Evolutionary conservation across 805 yeast species (phyloP), one percentile per base, ranked within the genome.

Genomic region (Kodamaea leandrae): DNA sequence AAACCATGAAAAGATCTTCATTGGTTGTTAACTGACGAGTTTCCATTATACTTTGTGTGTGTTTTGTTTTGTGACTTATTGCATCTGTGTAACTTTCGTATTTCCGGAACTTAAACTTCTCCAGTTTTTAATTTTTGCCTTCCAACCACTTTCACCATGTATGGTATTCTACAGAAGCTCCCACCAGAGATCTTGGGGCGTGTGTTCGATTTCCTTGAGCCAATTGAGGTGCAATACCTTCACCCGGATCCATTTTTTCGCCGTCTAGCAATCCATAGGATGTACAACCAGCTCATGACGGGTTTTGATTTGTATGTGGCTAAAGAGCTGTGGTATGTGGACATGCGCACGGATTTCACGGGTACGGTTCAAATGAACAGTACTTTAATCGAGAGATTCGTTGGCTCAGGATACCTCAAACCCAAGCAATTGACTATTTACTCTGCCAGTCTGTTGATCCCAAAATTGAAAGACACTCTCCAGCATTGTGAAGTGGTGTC

Each of bases 241-340:
- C 29, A 26, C 15, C 37, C 30, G 20, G 30, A 35, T 12, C 37
- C 21, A 12, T 35, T 35, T 25, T 25, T 35, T 23, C 17, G 37
- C 15, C 23, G 14, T 13, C n/a, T 24, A 10, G 37, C 37, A 6
- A 13, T 35, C n/a, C n/a, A 24, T 12, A 18, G 25, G 9, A 35
- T 35, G 29, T 35, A 35, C 30, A n/a, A 21, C 16, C 9, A 6
- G 8, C 23, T 35, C 13, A 9, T 7, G 24, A 21, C 9, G 13
- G 29, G 5, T 8, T 12, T 26, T 5, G 29, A 26, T 5, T 5
- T 12, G 13, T 5, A 9, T 6, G 29, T 26, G 6, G 14, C 13
- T 12, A 8, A 26, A 6, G 8, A 5, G 29, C 5, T 13, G 29
- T 13, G 29, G 13, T 26, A 8, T 12, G 13, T 8, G 13, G 29